Conservation (phyloP, 768 basidiomycete genomes). For the Mycena polygramma region DNA sequence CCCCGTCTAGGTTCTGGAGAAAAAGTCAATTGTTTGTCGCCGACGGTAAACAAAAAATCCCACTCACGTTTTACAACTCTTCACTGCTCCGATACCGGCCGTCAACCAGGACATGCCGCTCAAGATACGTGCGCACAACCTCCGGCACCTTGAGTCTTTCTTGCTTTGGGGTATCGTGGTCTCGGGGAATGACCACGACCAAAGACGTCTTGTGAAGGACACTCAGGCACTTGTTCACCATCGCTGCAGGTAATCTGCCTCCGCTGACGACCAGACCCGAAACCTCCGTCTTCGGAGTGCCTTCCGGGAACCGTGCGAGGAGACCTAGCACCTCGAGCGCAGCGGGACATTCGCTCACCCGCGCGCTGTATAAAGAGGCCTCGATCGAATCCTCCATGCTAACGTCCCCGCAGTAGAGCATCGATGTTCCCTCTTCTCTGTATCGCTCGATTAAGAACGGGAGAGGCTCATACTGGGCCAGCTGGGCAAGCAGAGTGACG, state of each 20-base stretch:
- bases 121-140: constrained; percentile 31
- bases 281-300: constrained; percentile 30
- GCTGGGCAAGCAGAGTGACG: constrained; percentile 30
- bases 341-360: constrained; percentile 33
- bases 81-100: constrained; percentile 23
- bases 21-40: background rate
- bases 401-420: constrained; percentile 30
- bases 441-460: constrained; percentile 31
- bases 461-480: constrained; percentile 34
- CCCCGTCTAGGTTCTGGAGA: background rate
- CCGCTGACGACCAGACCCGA: constrained; percentile 21
- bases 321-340: constrained; percentile 34
- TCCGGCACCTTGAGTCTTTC: constrained; percentile 31
- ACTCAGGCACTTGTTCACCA: constrained; percentile 36
- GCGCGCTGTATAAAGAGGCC: constrained; percentile 28
- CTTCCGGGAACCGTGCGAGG: constrained; percentile 28
- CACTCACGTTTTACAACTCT: constrained; percentile 13
- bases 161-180: constrained; percentile 7
- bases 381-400: constrained; percentile 29
- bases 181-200: constrained; percentile 20
- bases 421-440: constrained; percentile 32
- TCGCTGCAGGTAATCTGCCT: constrained; percentile 25
- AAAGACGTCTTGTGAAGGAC: constrained; percentile 32
- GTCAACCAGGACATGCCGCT: constrained; percentile 30
- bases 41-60: background rate